Percentiles rank a stretch among this genome's conserved stretches.
These are phyloP conservation scores for Epichloe aotearoae DNA, from an alignment of 2,329 filamentous ascomycete genomes.

Conservation along the genomic window DNA sequence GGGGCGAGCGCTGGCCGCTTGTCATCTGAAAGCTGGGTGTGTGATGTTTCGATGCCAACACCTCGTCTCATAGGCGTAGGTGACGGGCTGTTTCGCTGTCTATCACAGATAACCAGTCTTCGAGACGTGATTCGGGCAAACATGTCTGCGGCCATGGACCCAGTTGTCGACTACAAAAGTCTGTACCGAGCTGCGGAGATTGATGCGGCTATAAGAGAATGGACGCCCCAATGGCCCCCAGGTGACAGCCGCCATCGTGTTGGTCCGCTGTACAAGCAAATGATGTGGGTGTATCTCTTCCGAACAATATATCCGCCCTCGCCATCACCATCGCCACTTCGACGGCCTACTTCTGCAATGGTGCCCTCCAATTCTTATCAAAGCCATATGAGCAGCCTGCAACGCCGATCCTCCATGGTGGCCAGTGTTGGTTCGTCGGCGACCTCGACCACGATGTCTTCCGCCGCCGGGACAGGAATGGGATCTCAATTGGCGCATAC, in stretches of 20 bases:
- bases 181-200: slow-evolving; percentile 64
- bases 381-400: slow-evolving; percentile 8
- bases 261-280: slow-evolving; percentile 48
- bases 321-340: slow-evolving; percentile 18
- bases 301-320: slow-evolving; percentile 46
- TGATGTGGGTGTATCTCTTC: slow-evolving; percentile 52
- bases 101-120: slow-evolving; percentile 67
- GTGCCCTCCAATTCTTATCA: slow-evolving; percentile 11
- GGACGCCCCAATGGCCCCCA: slow-evolving; percentile 51
- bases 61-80: slow-evolving; percentile 63
- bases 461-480: neutral
- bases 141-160: slow-evolving; percentile 47
- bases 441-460: neutral
- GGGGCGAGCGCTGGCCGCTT: slow-evolving; percentile 23
- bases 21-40: slow-evolving; percentile 31
- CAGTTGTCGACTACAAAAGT: slow-evolving; percentile 58
- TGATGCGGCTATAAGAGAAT: slow-evolving; percentile 58
- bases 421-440: slow-evolving; percentile 12
- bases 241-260: slow-evolving; percentile 45
- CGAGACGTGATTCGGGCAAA: slow-evolving; percentile 61
- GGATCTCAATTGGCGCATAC: slow-evolving; percentile 14
- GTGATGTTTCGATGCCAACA: slow-evolving; percentile 28
- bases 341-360: slow-evolving; percentile 19
- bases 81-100: slow-evolving; percentile 67
- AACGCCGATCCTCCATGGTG: slow-evolving; percentile 23